Evolutionary conservation across 257 asterid genomes (phyloP), one percentile per base, ranked within the genome.

Genomic region (Striga asiatica): DNA sequence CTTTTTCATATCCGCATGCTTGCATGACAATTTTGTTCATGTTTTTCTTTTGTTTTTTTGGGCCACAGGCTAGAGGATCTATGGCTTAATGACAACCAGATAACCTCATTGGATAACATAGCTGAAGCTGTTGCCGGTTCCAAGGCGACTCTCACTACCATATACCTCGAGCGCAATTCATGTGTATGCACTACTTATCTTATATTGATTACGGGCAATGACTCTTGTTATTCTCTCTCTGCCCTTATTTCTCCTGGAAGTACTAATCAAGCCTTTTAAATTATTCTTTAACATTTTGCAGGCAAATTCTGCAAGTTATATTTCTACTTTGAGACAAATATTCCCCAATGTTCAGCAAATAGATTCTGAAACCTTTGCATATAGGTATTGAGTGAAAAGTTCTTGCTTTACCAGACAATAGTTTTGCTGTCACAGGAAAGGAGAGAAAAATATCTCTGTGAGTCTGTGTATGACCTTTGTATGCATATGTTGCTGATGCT

Each of bases 141-240:
- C 53, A 79, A 74, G 56, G 76, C 76, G 75, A 82, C 48, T 64
- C 86, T 92, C 60, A 92, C 94, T 13, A 92, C 97, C 59, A 72
- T 88, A 61, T 92, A 92, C 76, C 95, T 92, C 23, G 95, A 88
- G 89, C 94, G 94, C 64, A 92, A 92, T 69, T 94, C 95, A 59
- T 88, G 94, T 77, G 98, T 91, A 83, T 28, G 94, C 66, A 35
- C 23, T 52, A 53, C 19, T 69, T 22, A 43, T 27, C 19, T 38
- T 31, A 34, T 41, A 28, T 10, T 28, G 5, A 19, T 61, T 8
- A 32, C 18, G 5, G 14, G 27, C 27, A 48, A 19, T 20, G 66
- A 31, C 46, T 49, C 28, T 11, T n/a, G 39, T 25, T 39, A 53
- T 41, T 54, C 5, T 43, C 35, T 29, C 18, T 8, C 18, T 2